Evolutionary conservation across 2,329 filamentous ascomycete genomes (phyloP), one percentile per base, ranked within the genome.

Genomic region (Exophiala viscosa): DNA sequence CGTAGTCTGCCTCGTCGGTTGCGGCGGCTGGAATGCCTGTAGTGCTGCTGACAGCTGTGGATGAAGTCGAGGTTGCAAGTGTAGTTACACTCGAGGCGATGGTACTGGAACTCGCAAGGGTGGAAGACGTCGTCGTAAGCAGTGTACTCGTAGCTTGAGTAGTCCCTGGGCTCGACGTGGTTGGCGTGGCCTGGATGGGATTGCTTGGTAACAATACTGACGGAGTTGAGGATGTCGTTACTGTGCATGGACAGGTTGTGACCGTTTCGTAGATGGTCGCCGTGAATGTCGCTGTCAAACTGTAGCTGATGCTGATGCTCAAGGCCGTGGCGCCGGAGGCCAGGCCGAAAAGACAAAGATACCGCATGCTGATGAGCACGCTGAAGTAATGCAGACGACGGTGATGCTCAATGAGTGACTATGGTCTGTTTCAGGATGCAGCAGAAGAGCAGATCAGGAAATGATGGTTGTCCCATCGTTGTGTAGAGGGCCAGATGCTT

Each of bases 1-100:
- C 59, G 44, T 61, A 61, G 23, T 28, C 23, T 8, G 59, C 59
- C 10, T 49, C 44, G 36, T 49, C 49, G 5, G 58, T 60, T 4
- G 20, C 56, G 56, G 15, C 17, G 18, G 10, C 36, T 45, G 13
- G 48, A 36, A 28, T 28, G 34, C 42, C 42, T 4, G 33, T 52
- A 8, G 52, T 15, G 13, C 47, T 46, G 23, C 23, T 45, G 2
- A 43, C 47, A 18, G 33, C 34, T 18, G 52, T 35, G 11, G 31
- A 34, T 6, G 39, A n/a, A 7, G 39, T 23, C 28, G 47, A 42
- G 18, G 20, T 23, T 42, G 28, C 15, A 2, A 11, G 18, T 17
- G 46, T 13, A 41, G 38, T 18, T 17, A 18, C 15, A 13, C 38
- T 18, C 14, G 38, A 40, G 4, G 20, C 14, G 40, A 14, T 8